phyloP scores from a whole-genome alignment of 2,329 filamentous ascomycete genomes.

The Aphanoascus verrucosus region DNA sequence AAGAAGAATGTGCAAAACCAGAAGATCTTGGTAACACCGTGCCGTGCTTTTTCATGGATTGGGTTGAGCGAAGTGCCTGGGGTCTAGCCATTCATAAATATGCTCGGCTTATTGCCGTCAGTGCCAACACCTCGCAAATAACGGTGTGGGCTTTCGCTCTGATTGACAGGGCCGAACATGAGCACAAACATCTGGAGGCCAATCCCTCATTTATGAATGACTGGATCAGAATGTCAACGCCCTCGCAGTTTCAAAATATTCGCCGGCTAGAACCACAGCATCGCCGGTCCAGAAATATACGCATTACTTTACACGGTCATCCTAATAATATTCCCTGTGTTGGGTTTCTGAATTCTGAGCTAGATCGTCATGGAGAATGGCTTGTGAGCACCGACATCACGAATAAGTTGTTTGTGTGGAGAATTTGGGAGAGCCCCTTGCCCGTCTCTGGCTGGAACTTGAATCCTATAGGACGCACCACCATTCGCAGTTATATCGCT shows the following conservation, averaged over 20 bases:
- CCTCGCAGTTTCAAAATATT: conserved; percentile 21
- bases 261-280: conserved; percentile 22
- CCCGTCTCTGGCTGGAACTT: conserved; percentile 19
- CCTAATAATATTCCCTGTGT: conserved; percentile 47
- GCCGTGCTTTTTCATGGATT: conserved; percentile 58
- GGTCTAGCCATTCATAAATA: conserved; percentile 70
- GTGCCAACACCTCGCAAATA: conserved; percentile 57
- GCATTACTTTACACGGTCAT: conserved; percentile 35
- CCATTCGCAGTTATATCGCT: conserved; percentile 6
- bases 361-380: conserved; percentile 46
- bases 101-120: conserved; percentile 77
- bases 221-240: conserved; percentile 26
- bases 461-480: not conserved
- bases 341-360: conserved; percentile 48
- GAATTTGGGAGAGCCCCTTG: conserved; percentile 33
- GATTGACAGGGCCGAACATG: conserved; percentile 23
- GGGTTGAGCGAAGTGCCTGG: conserved; percentile 74
- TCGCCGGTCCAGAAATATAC: conserved; percentile 34
- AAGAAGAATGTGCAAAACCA: not conserved
- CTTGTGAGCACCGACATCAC: conserved; percentile 48
- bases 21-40: conserved; percentile 23
- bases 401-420: conserved; percentile 42
- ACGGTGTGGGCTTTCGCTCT: conserved; percentile 52
- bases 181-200: conserved; percentile 16
- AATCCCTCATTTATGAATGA: conserved; percentile 14